These are phyloP conservation scores for Coprinopsis marcescibilis DNA, from an alignment of 768 basidiomycete species.

Conservation along the genomic window DNA sequence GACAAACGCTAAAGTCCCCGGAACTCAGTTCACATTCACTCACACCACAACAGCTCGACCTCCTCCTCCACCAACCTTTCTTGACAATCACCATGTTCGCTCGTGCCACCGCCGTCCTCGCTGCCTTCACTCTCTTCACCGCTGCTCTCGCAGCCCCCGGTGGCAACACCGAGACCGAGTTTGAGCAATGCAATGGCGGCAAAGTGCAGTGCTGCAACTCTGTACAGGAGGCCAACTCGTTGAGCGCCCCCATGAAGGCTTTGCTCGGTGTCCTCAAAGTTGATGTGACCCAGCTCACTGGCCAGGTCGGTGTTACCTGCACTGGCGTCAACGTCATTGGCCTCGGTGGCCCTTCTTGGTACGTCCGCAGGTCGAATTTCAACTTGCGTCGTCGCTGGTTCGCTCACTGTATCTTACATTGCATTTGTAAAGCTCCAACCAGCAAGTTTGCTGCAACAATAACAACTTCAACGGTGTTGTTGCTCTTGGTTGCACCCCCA, in stretches of 20 bases:
- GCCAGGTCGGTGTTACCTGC: not conserved
- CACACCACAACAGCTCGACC: too few species aligned
- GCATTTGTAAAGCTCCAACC: not conserved
- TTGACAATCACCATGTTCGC: too few species aligned
- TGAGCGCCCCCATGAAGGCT: not conserved
- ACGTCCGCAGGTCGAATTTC: not conserved
- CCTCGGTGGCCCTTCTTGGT: not conserved
- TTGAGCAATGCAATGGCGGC: constrained; percentile 3
- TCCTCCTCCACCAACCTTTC: too few species aligned
- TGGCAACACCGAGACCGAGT: not conserved
- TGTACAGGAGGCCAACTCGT: not conserved
- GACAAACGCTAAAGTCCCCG: too few species aligned
- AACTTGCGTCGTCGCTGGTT: not conserved
- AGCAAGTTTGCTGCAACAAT: constrained; percentile 1
- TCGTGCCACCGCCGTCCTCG: not conserved
- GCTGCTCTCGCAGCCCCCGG: not conserved
- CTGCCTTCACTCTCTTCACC: not conserved
- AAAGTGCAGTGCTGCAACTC: not conserved
- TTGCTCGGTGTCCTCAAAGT: not conserved
- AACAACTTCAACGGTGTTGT: constrained; percentile 3
- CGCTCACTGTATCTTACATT: not conserved
- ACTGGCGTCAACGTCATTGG: not conserved
- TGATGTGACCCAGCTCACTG: not conserved
- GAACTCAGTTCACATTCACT: too few species aligned
- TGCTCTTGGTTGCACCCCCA: constrained; percentile 3